Evolutionary conservation across 1,284 basidiomycete species (phyloP), one percentile per base, ranked within the genome.

Genomic region (Rhodotorula sp.): DNA sequence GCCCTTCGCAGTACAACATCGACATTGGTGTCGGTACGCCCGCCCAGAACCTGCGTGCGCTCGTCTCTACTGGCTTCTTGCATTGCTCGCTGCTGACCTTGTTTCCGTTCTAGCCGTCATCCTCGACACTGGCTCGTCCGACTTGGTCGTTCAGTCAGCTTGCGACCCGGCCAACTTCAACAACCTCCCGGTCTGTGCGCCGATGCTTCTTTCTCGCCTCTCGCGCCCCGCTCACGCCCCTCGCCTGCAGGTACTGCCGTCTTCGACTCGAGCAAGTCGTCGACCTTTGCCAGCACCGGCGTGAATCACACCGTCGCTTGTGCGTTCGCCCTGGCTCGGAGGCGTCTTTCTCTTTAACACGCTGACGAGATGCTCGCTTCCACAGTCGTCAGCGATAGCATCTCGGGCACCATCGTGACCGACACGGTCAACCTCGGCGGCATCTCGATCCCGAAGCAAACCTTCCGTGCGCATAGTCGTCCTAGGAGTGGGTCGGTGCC

Each of bases 61-160:
- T 46, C 0, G 13, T 30, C 3, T 4, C 4, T 11, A 24, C 40
- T 30, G 30, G 7, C 24, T 34, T 15, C 24, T 20, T 20, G 26
- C 37, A 10, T 22, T 3, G 13, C 34, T 22, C 28, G 20, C 22
- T 22, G 26, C 1, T 10, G 8, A 11, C 22, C n/a, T 5, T 2
- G 2, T 34, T 4, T 9, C 9, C 30, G 10, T 3, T 7, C 26
- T 44, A 62, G 61, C 34, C 5, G 16, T 64, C 26, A 15, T 44
- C 34, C 9, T 64, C 26, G 62, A 64, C 37, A 64, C 62, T 5
- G 62, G 63, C 37, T 58, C 56, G 37, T n/a, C 37, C 24, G 63
- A 64, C 30, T 26, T 64, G n/a, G 44, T 57, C 20, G 37, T 64
- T 10, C 52, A 55, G 24, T 18, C 16, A 2, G 18, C 26, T 9